Conservation (phyloP, 306 rosid genomes). For the Glycyrrhiza uralensis region DNA sequence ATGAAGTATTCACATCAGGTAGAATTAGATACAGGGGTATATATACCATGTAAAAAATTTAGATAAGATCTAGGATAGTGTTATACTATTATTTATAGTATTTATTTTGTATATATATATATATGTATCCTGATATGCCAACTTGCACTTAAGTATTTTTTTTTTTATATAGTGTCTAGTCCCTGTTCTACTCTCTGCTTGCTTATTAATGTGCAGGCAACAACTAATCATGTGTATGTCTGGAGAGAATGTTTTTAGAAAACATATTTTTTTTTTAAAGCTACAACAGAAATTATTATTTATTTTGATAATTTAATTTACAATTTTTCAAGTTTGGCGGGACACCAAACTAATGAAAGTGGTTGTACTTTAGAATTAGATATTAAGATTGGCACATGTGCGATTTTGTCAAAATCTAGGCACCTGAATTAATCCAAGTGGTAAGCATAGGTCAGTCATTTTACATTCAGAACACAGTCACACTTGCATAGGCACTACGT, state of each 20-base stretch:
- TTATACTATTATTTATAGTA: background rate
- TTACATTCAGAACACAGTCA: slow-evolving; percentile 26
- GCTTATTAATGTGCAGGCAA: background rate
- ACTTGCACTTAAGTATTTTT: background rate
- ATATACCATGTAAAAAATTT: background rate
- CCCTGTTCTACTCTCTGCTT: background rate
- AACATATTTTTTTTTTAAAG: too few species aligned
- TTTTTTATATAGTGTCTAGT: background rate
- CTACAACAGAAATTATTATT: too few species aligned
- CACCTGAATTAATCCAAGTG: too few species aligned
- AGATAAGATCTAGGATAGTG: slow-evolving; percentile 2
- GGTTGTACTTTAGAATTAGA: too few species aligned
- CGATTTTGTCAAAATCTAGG: too few species aligned
- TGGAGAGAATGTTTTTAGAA: too few species aligned
- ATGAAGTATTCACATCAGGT: background rate
- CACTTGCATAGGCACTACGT: slow-evolving; percentile 29
- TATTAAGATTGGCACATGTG: too few species aligned
- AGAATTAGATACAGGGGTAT: background rate
- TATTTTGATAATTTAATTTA: too few species aligned
- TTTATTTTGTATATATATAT: too few species aligned
- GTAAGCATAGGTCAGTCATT: background rate
- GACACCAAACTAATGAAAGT: background rate
- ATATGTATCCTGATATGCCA: background rate
- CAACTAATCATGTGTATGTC: background rate
- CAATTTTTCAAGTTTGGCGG: too few species aligned